These are phyloP conservation scores for Hysterangium stoloniferum DNA, from an alignment of 768 basidiomycete species.

Conservation along the genomic window DNA sequence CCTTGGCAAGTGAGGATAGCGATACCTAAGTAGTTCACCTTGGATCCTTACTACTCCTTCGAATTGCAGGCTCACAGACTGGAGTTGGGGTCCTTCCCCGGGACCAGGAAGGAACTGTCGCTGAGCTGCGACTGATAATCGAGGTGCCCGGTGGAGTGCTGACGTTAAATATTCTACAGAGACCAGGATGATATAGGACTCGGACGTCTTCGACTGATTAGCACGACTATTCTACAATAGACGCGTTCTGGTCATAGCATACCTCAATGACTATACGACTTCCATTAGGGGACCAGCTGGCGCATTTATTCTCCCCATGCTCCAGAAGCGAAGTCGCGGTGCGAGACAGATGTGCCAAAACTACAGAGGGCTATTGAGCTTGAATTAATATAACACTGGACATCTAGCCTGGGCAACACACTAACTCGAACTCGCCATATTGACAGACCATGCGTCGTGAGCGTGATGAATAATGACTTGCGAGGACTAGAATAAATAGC, in stretches of 20 bases:
- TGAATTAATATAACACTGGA: not conserved
- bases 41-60: constrained; percentile 80
- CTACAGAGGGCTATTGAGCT: constrained; percentile 51
- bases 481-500: constrained; percentile 56
- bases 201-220: constrained; percentile 50
- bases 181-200: constrained; percentile 73
- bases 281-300: constrained; percentile 81
- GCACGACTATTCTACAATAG: not conserved
- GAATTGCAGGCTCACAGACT: constrained; percentile 59
- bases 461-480: constrained; percentile 69
- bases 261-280: constrained; percentile 75
- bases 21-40: constrained; percentile 63
- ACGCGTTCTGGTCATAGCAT: too few relatives aligned
- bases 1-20: not conserved
- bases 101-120: constrained; percentile 70
- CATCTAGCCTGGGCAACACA: constrained; percentile 15
- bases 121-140: constrained; percentile 45
- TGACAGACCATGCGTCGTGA: constrained; percentile 63
- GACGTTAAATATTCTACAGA: constrained; percentile 53
- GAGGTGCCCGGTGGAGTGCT: constrained; percentile 45
- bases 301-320: constrained; percentile 73
- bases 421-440: constrained; percentile 79
- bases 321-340: constrained; percentile 69
- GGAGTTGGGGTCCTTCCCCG: constrained; percentile 69
- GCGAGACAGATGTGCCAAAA: constrained; percentile 66